These are phyloP conservation scores for Colletotrichum caudatum DNA, from an alignment of 2,329 filamentous ascomycete species.

Conservation along the genomic window DNA sequence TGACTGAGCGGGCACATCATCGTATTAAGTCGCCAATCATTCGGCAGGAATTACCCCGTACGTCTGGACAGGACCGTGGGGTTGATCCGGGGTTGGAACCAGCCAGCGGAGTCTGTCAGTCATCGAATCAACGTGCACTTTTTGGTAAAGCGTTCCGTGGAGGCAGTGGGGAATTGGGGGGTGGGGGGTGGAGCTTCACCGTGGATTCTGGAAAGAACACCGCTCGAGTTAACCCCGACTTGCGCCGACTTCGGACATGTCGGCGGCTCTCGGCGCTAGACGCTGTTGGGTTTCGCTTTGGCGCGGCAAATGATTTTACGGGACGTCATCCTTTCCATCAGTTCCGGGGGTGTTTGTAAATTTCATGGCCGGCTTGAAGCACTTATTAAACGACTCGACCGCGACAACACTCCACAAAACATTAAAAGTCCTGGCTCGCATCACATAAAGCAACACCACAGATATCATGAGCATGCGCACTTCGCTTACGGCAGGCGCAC, in stretches of 20 bases:
- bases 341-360: slow-evolving; percentile 8
- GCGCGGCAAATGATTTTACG: slow-evolving; percentile 37
- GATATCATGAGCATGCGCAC: slow-evolving; percentile 45
- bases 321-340: slow-evolving; percentile 35
- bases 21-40: slow-evolving; percentile 39
- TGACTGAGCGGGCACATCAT: slow-evolving; percentile 32
- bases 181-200: neutral
- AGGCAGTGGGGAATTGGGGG: neutral
- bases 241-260: slow-evolving; percentile 33
- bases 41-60: slow-evolving; percentile 47
- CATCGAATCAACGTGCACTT: slow-evolving; percentile 36
- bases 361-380: slow-evolving; percentile 14
- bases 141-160: slow-evolving; percentile 35
- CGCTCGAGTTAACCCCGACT: slow-evolving; percentile 20
- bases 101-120: slow-evolving; percentile 11
- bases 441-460: too few species aligned
- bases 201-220: slow-evolving; percentile 29
- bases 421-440: neutral
- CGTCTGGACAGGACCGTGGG: slow-evolving; percentile 33
- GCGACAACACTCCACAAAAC: neutral
- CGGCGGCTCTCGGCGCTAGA: slow-evolving; percentile 35
- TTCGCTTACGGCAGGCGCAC: slow-evolving; percentile 45
- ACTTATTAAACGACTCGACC: slow-evolving; percentile 9
- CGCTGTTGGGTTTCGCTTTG: slow-evolving; percentile 34
- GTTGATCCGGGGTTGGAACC: slow-evolving; percentile 34